These are phyloP conservation scores for Melocanna baccifera DNA, from an alignment of 176 grass and related monocot genomes.

Conservation along the genomic window DNA sequence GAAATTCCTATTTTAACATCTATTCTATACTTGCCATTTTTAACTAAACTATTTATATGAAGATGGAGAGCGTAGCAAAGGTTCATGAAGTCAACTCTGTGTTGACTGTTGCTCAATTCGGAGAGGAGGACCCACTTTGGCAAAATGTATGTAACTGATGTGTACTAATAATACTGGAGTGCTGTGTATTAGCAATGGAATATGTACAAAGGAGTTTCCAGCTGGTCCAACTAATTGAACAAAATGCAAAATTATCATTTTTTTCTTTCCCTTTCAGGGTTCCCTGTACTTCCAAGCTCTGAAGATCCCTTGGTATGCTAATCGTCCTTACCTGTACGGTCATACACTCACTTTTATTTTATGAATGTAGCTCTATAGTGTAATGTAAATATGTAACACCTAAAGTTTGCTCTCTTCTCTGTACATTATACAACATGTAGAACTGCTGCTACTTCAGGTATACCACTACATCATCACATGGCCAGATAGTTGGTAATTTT, in stretches of 20 bases:
- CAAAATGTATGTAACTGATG: conserved; percentile 52
- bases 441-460: conserved; percentile 49
- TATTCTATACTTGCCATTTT: neutral
- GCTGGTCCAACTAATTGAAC: neutral
- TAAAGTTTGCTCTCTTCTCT: neutral
- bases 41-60: conserved; percentile 28
- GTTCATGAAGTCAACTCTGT: conserved; percentile 64
- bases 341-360: neutral
- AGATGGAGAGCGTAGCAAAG: conserved; percentile 65
- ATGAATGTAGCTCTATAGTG: neutral
- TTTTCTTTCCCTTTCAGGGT: conserved; percentile 42
- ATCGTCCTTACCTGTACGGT: conserved; percentile 3
- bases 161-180: neutral
- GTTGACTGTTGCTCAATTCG: conserved; percentile 55
- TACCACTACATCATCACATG: conserved; percentile 47
- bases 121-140: conserved; percentile 53
- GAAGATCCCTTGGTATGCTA: conserved; percentile 68
- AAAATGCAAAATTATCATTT: neutral
- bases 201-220: neutral
- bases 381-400: neutral
- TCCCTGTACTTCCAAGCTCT: conserved; percentile 53
- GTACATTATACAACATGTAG: neutral
- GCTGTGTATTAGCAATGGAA: neutral
- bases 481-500: conserved; percentile 50
- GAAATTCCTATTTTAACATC: neutral